phyloP scores from a whole-genome alignment of 495 filamentous ascomycete species.

The Penicillium dipodomyicola region DNA sequence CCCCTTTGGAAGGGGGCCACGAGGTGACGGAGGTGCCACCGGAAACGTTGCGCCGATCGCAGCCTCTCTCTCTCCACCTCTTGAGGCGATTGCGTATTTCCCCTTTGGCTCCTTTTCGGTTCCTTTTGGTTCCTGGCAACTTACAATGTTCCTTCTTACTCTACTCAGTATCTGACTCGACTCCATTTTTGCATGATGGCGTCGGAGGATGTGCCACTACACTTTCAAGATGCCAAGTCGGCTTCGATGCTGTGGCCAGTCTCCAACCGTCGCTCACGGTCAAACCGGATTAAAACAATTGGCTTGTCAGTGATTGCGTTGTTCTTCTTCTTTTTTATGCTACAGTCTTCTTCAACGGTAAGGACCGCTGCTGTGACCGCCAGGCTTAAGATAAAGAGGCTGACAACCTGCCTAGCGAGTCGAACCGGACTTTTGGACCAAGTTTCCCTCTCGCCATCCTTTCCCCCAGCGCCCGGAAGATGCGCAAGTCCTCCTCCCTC shows the following conservation, averaged over 20 bases:
- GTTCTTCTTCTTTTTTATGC: slow-evolving; percentile 26
- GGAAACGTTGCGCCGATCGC: slow-evolving; percentile 21
- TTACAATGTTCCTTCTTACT: slow-evolving; percentile 13
- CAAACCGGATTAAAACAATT: slow-evolving; percentile 30
- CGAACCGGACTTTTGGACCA: slow-evolving; percentile 37
- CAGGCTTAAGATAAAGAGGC: neutral
- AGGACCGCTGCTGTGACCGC: slow-evolving; percentile 14
- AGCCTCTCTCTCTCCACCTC: slow-evolving; percentile 17
- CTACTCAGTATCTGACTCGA: neutral
- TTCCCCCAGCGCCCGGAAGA: slow-evolving; percentile 38
- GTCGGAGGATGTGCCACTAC: slow-evolving; percentile 27
- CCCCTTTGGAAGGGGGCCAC: neutral
- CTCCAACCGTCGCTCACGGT: slow-evolving; percentile 33
- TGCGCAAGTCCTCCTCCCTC: slow-evolving; percentile 30
- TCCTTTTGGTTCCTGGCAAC: slow-evolving; percentile 9
- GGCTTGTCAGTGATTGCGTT: slow-evolving; percentile 25
- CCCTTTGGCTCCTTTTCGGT: slow-evolving; percentile 21
- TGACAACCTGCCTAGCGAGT: slow-evolving; percentile 21
- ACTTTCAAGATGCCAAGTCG: slow-evolving; percentile 31
- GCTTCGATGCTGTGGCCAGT: slow-evolving; percentile 29
- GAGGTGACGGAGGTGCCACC: slow-evolving; percentile 1
- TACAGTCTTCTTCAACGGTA: slow-evolving; percentile 28
- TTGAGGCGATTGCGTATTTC: slow-evolving; percentile 24
- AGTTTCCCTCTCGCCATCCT: slow-evolving; percentile 38
- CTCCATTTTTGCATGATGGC: slow-evolving; percentile 28